Conservation (phyloP, 2,329 filamentous ascomycete species). For the Pyrenophora teres region DNA sequence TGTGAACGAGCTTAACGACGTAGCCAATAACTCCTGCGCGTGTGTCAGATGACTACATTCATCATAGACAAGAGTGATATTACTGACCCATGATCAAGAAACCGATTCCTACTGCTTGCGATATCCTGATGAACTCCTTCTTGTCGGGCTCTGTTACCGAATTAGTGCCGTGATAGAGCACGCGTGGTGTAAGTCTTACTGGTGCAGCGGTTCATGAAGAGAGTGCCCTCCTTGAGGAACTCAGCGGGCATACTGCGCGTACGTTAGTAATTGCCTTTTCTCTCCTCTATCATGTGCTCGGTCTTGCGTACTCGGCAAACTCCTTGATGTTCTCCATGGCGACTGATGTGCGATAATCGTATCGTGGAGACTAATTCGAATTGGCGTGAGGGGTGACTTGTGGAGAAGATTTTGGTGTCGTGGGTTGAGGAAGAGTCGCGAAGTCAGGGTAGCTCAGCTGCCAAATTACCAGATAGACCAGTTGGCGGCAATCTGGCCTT, state of each 20-base stretch:
- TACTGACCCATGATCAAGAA: conserved; percentile 56
- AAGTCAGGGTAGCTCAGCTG: conserved; percentile 20
- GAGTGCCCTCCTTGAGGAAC: conserved; percentile 54
- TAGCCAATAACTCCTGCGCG: conserved; percentile 54
- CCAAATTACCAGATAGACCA: conserved; percentile 16
- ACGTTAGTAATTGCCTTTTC: conserved; percentile 24
- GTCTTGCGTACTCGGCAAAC: conserved; percentile 61
- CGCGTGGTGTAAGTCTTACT: conserved; percentile 30
- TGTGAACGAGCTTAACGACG: conserved; percentile 59
- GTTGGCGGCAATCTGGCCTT: conserved; percentile 35
- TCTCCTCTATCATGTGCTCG: background rate
- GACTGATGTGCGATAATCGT: conserved; percentile 17
- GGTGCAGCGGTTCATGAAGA: conserved; percentile 57
- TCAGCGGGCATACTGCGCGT: conserved; percentile 44
- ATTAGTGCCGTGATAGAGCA: conserved; percentile 23
- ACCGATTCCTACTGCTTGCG: conserved; percentile 57
- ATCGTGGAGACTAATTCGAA: conserved; percentile 10
- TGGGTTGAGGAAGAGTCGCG: conserved; percentile 22
- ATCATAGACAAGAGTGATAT: background rate
- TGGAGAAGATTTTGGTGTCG: background rate
- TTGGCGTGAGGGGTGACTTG: background rate
- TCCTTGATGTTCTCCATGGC: conserved; percentile 73
- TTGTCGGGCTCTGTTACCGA: conserved; percentile 50
- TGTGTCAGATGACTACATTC: conserved; percentile 2
- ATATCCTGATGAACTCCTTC: conserved; percentile 52